phyloP scores from a whole-genome alignment of 331 rosid genomes.

The Quercus lobata region DNA sequence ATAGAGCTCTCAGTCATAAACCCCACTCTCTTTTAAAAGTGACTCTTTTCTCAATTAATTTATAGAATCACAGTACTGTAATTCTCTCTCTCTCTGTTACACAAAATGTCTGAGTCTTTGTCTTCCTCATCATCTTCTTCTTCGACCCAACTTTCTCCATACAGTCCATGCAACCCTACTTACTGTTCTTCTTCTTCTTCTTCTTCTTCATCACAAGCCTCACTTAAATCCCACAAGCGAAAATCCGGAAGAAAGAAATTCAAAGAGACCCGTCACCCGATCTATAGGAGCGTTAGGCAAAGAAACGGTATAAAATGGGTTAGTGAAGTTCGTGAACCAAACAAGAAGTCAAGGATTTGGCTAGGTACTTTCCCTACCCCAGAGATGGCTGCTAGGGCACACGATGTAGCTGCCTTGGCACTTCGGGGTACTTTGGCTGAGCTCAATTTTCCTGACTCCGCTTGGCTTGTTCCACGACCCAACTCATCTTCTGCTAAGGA shows the following conservation, averaged over 20 bases:
- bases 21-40: no score
- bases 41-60: no score
- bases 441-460: slow-evolving; percentile 37
- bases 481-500: slow-evolving; percentile 10
- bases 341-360: slow-evolving; percentile 51
- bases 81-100: no score
- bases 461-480: slow-evolving; percentile 18
- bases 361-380: slow-evolving; percentile 42
- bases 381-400: slow-evolving; percentile 57
- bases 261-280: slow-evolving; percentile 27
- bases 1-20: no score
- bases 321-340: slow-evolving; percentile 40
- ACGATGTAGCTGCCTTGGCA: slow-evolving; percentile 43
- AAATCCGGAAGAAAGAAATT: slow-evolving; percentile 30
- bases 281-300: slow-evolving; percentile 37
- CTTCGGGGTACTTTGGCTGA: slow-evolving; percentile 36
- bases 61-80: no score
- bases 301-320: slow-evolving; percentile 45
- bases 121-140: background rate
- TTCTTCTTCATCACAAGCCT: background rate
- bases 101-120: background rate
- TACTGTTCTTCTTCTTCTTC: no score
- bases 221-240: background rate
- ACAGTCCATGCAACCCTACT: background rate
- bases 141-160: background rate